Evolutionary conservation across 805 yeast species (phyloP).

Genomic region (Ogataea siamensis): DNA sequence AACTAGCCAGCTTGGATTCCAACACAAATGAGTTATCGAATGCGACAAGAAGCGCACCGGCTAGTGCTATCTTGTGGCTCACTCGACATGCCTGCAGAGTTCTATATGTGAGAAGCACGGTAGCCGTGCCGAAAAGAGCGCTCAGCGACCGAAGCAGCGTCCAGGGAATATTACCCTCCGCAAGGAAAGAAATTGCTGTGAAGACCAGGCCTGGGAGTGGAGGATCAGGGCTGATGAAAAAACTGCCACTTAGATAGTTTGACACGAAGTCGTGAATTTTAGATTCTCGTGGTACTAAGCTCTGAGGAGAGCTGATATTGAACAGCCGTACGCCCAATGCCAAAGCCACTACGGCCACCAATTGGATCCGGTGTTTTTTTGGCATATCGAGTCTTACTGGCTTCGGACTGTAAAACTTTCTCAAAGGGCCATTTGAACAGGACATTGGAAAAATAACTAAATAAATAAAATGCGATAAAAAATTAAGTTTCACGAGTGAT

Average conservation of each 20-base stretch:
- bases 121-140: conserved; percentile 51
- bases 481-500: too few species aligned
- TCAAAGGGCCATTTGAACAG: conserved; percentile 11
- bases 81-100: conserved; percentile 57
- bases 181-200: conserved; percentile 56
- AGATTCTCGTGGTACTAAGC: conserved; percentile 89
- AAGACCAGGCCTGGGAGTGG: conserved; percentile 75
- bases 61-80: conserved; percentile 46
- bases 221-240: conserved; percentile 76
- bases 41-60: conserved; percentile 50
- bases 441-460: conserved; percentile 2
- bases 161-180: conserved; percentile 60
- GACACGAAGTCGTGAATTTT: conserved; percentile 89
- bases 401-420: conserved; percentile 8
- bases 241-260: conserved; percentile 64
- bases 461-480: neutral
- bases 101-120: conserved; percentile 51
- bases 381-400: conserved; percentile 1
- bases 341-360: conserved; percentile 21
- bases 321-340: conserved; percentile 58
- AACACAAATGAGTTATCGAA: conserved; percentile 67
- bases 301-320: conserved; percentile 58
- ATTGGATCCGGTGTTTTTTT: conserved; percentile 18
- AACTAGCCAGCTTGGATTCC: conserved; percentile 53
- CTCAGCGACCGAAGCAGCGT: conserved; percentile 57